Base-by-base conservation (phyloP, 1,284 basidiomycete genomes). In the Ganoderma lucidum region DNA sequence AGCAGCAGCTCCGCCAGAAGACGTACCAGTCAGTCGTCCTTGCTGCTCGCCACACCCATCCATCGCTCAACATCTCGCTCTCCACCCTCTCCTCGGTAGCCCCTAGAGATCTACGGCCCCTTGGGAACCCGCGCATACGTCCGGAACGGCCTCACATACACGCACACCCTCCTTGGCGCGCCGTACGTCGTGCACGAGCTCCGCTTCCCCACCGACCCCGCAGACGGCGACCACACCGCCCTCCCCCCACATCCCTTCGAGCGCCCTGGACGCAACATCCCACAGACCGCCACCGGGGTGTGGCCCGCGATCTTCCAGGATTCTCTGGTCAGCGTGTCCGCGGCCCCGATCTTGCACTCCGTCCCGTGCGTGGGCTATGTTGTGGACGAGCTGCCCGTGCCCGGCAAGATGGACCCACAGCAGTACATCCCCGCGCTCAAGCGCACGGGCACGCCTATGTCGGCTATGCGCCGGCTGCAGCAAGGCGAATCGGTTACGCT, bases 141-240 rank as follows among this genome's bases (percentile, higher is more conserved):
- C 67, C 91, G 96, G 53, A 88, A 84, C 56, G 90, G 88, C 19
- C 85, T 98, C 42, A 80, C 82, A 19, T 88, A 93, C 73, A 95
- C 96, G 0, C 83, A 93, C 74, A 91, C 93, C 8, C 83, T 88
- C 51, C 85, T 97, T 19, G 86, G 87, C 8, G 83, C 86, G 0
- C 89, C 90, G 3, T 97, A 94, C 77, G 90, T 95, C 58, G 94
- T 97, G n/a, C 96, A 98, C 80, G 96, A 98, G 80, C 84, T 98
- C 9, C 87, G 95, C 14, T 85, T 88, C 61, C 83, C 85, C 65
- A 75, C 84, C 28, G 90, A 93, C 75, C 86, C 89, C 8, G 78
- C 78, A 53, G 73, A 77, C 15, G 85, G 83, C 23, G 88, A 90
- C 75, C 79, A 80, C 74, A 86, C 84, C n/a, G 72, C 79, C 15